phyloP scores from a whole-genome alignment of 2,329 filamentous ascomycete genomes.

The Xylariales sp. region DNA sequence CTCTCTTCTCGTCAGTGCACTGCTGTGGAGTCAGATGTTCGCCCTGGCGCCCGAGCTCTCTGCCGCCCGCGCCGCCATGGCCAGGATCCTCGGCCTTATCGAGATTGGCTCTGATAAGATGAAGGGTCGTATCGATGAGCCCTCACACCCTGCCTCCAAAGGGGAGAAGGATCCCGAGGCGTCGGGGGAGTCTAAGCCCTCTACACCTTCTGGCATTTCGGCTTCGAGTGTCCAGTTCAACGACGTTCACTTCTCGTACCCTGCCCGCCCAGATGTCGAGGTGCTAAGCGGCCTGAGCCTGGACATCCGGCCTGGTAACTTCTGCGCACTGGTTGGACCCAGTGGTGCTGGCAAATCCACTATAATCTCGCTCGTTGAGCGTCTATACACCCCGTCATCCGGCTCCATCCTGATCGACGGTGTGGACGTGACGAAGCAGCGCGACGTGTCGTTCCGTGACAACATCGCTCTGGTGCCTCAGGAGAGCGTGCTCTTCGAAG shows the following conservation, averaged over 20 bases:
- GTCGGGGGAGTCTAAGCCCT: not conserved
- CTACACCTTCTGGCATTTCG: conserved; percentile 8
- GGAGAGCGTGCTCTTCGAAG: conserved; percentile 36
- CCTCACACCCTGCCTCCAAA: not conserved
- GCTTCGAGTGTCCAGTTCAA: conserved; percentile 50
- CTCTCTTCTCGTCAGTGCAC: conserved; percentile 57
- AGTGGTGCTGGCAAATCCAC: conserved; percentile 66
- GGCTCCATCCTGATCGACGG: conserved; percentile 38
- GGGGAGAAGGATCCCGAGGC: not conserved
- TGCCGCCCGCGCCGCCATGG: conserved; percentile 48
- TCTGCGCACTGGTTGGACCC: conserved; percentile 61
- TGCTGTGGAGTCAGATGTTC: conserved; percentile 61
- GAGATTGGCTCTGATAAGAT: conserved; percentile 15
- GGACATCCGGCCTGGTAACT: conserved; percentile 53
- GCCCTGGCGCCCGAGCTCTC: conserved; percentile 60
- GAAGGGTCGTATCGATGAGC: not conserved
- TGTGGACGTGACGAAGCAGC: conserved; percentile 17
- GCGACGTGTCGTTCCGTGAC: conserved; percentile 30
- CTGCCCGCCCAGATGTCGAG: conserved; percentile 52
- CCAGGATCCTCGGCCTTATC: conserved; percentile 35
- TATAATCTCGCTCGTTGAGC: conserved; percentile 51
- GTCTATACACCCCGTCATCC: conserved; percentile 40
- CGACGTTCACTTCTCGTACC: conserved; percentile 62
- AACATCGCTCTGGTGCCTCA: conserved; percentile 34
- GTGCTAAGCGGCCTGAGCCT: conserved; percentile 55